Conservation (phyloP, 2,329 filamentous ascomycete species). For the Fusarium devonianum region DNA sequence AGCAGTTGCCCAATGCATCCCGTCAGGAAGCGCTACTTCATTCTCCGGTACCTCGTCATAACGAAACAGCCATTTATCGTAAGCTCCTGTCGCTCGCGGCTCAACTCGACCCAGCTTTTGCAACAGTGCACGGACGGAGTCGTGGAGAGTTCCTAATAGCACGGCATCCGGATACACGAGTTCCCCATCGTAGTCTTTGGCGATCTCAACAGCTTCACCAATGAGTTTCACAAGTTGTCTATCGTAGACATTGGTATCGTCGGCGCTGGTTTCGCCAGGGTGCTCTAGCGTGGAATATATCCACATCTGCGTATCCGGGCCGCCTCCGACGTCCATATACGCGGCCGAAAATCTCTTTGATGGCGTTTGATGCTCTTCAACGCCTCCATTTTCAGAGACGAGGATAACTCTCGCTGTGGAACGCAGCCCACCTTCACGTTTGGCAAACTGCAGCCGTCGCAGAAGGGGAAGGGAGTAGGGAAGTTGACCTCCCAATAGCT, state of each 20-base stretch:
- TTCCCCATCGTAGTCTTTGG: constrained; percentile 30
- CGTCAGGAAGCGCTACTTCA: constrained; percentile 49
- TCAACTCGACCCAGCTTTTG: constrained; percentile 38
- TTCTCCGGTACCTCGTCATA: constrained; percentile 52
- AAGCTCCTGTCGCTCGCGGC: constrained; percentile 43
- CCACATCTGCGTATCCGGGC: constrained; percentile 71
- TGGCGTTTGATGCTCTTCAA: background rate
- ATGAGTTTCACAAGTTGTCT: constrained; percentile 46
- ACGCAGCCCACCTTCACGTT: constrained; percentile 51
- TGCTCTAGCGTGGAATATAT: constrained; percentile 64
- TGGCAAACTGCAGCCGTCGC: constrained; percentile 68
- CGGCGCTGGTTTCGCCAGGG: constrained; percentile 2
- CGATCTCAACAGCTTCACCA: constrained; percentile 41
- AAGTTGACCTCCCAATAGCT: constrained; percentile 57
- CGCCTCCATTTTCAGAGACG: constrained; percentile 32
- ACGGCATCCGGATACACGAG: constrained; percentile 42
- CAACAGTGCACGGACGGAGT: constrained; percentile 40
- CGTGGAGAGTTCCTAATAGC: constrained; percentile 48
- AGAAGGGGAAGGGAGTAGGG: constrained; percentile 67
- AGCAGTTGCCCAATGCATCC: constrained; percentile 63
- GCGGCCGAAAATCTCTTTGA: constrained; percentile 58
- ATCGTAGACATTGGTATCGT: constrained; percentile 37
- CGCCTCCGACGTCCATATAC: constrained; percentile 66
- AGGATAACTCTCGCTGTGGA: constrained; percentile 54
- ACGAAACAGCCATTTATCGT: constrained; percentile 67